Percentiles rank a stretch among this genome's conserved stretches.
phyloP scores from a whole-genome alignment of 2,329 filamentous ascomycete genomes.

The Neopestalotiopsis sp. region DNA sequence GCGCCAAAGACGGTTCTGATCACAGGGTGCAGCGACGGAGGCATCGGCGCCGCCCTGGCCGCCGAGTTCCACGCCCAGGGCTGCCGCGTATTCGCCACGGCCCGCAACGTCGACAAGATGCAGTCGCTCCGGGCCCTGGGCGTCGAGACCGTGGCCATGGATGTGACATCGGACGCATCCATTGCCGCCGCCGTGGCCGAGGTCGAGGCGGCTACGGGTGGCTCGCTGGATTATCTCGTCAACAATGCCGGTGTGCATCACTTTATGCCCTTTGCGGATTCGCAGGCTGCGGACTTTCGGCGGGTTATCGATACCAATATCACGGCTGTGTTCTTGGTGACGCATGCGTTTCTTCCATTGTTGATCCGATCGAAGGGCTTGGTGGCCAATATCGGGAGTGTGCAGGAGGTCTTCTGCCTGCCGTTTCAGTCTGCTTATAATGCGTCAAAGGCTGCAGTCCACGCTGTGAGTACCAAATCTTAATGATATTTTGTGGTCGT shows the following conservation, averaged over 20 bases:
- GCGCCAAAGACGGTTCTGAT: conserved; percentile 17
- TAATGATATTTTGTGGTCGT: accelerated
- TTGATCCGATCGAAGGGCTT: conserved; percentile 20
- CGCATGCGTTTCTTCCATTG: conserved; percentile 14
- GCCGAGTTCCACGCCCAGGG: conserved; percentile 10
- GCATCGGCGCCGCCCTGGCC: conserved; percentile 30
- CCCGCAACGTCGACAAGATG: conserved; percentile 33
- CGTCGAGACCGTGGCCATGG: conserved; percentile 32
- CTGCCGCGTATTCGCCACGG: conserved; percentile 25
- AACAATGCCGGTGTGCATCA: conserved; percentile 33
- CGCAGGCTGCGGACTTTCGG: conserved; percentile 22
- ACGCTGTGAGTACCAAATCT: conserved; percentile 11
- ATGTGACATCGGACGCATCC: conserved; percentile 35
- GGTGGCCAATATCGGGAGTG: conserved; percentile 20
- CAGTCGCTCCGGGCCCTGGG: conserved; percentile 26
- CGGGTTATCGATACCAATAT: conserved; percentile 28
- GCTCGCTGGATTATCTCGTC: conserved; percentile 30
- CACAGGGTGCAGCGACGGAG: conserved; percentile 26
- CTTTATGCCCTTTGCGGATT: conserved; percentile 30
- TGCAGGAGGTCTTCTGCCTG: conserved; percentile 21
- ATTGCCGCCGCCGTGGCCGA: conserved; percentile 25
- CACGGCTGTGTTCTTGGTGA: conserved; percentile 21
- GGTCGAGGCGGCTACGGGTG: conserved; percentile 22
- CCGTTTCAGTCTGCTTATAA: conserved; percentile 24
- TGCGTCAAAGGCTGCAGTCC: conserved; percentile 25